Percentiles rank a stretch among this genome's conserved stretches.
phyloP scores from a whole-genome alignment of 495 filamentous ascomycete species.

The Trichocladium uniseriatum region DNA sequence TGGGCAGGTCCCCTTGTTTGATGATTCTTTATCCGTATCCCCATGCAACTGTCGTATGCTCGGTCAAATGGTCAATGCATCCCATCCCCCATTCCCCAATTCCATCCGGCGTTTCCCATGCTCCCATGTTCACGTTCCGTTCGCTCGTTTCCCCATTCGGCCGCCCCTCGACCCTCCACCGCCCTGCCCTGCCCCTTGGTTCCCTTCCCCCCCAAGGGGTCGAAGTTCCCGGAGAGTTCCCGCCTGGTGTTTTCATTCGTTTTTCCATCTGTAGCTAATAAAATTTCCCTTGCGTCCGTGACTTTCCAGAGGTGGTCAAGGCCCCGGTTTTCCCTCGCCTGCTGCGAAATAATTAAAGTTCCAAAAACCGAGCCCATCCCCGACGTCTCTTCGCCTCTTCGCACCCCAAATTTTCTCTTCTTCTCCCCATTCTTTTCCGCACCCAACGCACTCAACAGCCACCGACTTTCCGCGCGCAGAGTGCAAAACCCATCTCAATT shows the following conservation, averaged over 20 bases:
- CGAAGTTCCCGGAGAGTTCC: background rate
- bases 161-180: background rate
- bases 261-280: slow-evolving; percentile 36
- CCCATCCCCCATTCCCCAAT: background rate
- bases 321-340: slow-evolving; percentile 44
- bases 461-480: slow-evolving; percentile 28
- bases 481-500: slow-evolving; percentile 43
- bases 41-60: too few species aligned
- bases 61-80: too few species aligned
- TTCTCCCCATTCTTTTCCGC: slow-evolving; percentile 31
- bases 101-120: slow-evolving; percentile 2
- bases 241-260: slow-evolving; percentile 39
- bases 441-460: slow-evolving; percentile 34
- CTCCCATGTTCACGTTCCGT: background rate
- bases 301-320: slow-evolving; percentile 28
- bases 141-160: slow-evolving; percentile 5
- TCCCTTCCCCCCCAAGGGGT: background rate
- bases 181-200: background rate
- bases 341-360: slow-evolving; percentile 29
- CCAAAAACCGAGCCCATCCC: slow-evolving; percentile 41
- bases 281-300: slow-evolving; percentile 35
- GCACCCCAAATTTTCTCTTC: slow-evolving; percentile 40
- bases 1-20: too few species aligned
- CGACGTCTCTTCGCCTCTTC: slow-evolving; percentile 23
- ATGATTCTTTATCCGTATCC: too few species aligned